Evolutionary conservation across 495 filamentous ascomycete species (phyloP), one percentile per base, ranked within the genome.

Genomic region (Rhypophila decipiens): DNA sequence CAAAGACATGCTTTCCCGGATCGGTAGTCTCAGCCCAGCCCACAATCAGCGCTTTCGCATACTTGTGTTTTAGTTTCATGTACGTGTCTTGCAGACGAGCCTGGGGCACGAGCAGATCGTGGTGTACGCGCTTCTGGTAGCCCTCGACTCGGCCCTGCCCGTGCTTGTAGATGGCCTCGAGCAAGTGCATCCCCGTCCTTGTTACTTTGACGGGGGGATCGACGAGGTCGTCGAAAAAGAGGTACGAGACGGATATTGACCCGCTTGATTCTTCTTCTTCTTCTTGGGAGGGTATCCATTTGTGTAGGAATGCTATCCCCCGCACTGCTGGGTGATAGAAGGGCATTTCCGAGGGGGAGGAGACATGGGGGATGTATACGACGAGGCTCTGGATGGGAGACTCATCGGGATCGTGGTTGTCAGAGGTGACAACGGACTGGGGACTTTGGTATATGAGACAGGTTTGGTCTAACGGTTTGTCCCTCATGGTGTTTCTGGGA

Each of bases 1-100:
- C 93, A 63, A 95, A 95, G 7, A 96, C 87, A 64, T 97, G 89
- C 61, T 96, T 97, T 18, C 72, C 74, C 0, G 90, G 87, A 60
- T 95, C 89, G 2, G 91, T 96, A 38, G 73, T 72, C 66, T 97
- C 91, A 11, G 78, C 80, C 93, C 94, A 97, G 7, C 61, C 60
- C 20, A 75, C 62, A 20, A 85, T 81, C 15, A 98, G 70, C 11
- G 60, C 53, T 2, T 74, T 66, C 0, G 86, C 88, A 64, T 97
- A 88, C 40, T 76, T 81, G 17, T 71, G 63, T 64, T 96, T 95
- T 7, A 98, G 75, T n/a, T 76, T 72, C 1, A 83, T 65, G 60
- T 96, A 97, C 0, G 81, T 90, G 59, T 89, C 78, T 58, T 96
- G 88, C 22, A 88, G 75, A 3, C 72, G 61, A 49, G 81, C 79